Evolutionary conservation across 2,329 filamentous ascomycete species (phyloP).

Genomic region (Septoria linicola): DNA sequence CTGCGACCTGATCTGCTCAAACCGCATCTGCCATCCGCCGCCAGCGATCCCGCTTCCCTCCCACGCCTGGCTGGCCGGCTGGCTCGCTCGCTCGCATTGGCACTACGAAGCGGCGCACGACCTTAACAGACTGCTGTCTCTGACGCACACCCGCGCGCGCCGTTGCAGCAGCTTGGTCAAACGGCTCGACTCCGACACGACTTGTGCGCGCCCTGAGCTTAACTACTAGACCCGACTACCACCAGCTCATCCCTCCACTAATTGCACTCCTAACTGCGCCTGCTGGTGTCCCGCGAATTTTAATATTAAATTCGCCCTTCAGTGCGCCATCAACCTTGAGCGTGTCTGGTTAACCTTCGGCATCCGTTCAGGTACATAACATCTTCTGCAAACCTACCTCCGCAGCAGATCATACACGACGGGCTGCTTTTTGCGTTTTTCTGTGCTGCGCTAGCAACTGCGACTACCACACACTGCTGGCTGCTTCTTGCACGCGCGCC

Average conservation of each 20-base stretch:
- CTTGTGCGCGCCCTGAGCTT: constrained; percentile 12
- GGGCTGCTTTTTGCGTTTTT: constrained; percentile 5
- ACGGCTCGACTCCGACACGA: constrained; percentile 17
- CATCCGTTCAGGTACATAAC: constrained; percentile 28
- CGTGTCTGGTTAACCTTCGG: constrained; percentile 27
- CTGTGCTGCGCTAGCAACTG: constrained; percentile 18
- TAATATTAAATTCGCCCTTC: constrained; percentile 24
- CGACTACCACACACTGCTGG: constrained; percentile 4
- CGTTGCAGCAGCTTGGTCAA: constrained; percentile 8
- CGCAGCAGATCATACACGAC: background rate
- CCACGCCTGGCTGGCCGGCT: constrained; percentile 12
- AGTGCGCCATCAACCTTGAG: constrained; percentile 32
- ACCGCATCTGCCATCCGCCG: too few relatives aligned
- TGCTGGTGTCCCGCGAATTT: constrained; percentile 16
- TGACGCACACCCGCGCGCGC: constrained; percentile 11
- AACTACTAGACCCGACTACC: constrained; percentile 14
- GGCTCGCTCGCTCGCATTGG: background rate
- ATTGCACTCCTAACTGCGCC: constrained; percentile 13
- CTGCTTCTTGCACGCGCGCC: background rate
- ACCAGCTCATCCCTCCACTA: constrained; percentile 1
- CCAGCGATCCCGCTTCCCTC: constrained; percentile 1
- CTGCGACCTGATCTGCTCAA: too few relatives aligned
- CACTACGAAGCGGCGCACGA: background rate
- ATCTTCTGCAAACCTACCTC: constrained; percentile 18
- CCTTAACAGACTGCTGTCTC: constrained; percentile 6